phyloP scores from a whole-genome alignment of 176 grass and related monocot species.

The Musa acuminata region DNA sequence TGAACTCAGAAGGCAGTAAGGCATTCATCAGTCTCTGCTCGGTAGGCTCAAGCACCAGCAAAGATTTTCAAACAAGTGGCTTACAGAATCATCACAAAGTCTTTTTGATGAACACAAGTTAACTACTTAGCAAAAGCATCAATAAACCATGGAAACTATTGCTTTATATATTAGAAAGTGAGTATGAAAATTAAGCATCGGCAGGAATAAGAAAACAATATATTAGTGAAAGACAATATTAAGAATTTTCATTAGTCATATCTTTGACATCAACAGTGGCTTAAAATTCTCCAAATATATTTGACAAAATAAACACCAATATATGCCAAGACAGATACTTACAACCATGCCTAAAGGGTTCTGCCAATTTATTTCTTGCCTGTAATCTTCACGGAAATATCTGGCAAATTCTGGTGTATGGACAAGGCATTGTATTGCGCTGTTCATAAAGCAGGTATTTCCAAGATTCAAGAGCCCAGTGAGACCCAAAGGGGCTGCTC shows the following conservation, averaged over 20 bases:
- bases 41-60: no score
- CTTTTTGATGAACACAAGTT: not conserved
- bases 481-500: slow-evolving; percentile 60
- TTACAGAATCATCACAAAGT: no score
- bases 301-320: not conserved
- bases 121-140: not conserved
- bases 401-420: slow-evolving; percentile 92
- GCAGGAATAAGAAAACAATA: not conserved
- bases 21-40: no score
- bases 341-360: slow-evolving; percentile 96
- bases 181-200: not conserved
- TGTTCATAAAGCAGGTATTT: slow-evolving; percentile 99
- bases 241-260: not conserved
- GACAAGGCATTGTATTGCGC: slow-evolving; percentile 91
- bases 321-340: slow-evolving; percentile 32
- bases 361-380: slow-evolving; percentile 94
- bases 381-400: slow-evolving; percentile 98
- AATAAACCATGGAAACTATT: not conserved
- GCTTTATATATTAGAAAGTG: not conserved
- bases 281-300: not conserved
- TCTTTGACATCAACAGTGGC: not conserved
- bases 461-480: slow-evolving; percentile 89
- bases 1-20: no score
- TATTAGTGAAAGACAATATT: not conserved
- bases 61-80: no score